Evolutionary conservation across 331 rosid genomes (phyloP).

Genomic region (Quercus tomentella): DNA sequence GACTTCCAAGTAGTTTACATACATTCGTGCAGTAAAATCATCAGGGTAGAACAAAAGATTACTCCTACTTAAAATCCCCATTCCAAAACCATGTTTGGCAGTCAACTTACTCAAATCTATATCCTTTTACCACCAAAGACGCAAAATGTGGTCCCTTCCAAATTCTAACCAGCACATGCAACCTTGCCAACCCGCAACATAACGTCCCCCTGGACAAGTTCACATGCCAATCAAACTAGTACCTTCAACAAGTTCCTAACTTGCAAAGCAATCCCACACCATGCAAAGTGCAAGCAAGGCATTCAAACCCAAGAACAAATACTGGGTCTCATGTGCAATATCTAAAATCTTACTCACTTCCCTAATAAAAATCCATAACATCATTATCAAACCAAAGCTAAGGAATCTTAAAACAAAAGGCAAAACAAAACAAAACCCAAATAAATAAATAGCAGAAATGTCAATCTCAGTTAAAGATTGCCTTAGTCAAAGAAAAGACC

Average conservation of each 20-base stretch:
- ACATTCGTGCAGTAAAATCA: not conserved
- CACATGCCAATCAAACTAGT: not conserved
- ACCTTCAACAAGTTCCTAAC: not conserved
- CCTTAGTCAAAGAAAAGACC: not conserved
- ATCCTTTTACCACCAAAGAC: constrained; percentile 22
- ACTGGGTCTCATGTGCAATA: not conserved
- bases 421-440: not conserved
- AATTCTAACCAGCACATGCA: constrained; percentile 21
- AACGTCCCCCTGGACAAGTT: not conserved
- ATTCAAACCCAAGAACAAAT: not conserved
- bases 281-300: not conserved
- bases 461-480: not conserved
- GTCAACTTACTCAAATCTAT: not conserved
- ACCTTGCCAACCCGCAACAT: not conserved
- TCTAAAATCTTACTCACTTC: not conserved
- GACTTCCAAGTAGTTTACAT: not conserved
- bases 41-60: not conserved
- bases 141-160: constrained; percentile 18
- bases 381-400: not conserved
- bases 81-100: not conserved
- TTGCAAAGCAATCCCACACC: constrained; percentile 6
- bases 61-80: not conserved
- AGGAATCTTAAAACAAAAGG: not conserved
- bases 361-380: not conserved
- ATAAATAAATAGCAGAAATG: not conserved